phyloP scores from a whole-genome alignment of 805 yeast species.

The Yamadazyma tumulicola region DNA sequence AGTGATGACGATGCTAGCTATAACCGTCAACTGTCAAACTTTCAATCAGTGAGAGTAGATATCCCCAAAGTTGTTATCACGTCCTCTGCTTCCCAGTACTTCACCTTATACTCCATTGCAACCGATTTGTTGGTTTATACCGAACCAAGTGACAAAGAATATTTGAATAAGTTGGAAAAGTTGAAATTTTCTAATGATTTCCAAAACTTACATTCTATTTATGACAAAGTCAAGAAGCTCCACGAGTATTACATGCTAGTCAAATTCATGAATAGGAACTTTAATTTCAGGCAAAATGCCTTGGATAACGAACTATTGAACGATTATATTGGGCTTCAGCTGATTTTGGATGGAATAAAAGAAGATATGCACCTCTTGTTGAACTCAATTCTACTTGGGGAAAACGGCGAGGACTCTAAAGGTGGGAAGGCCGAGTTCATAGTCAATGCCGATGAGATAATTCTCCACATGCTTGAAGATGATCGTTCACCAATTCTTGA shows the following conservation, averaged over 20 bases:
- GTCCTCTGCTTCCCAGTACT: constrained; percentile 73
- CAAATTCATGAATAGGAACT: constrained; percentile 41
- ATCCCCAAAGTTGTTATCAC: constrained; percentile 65
- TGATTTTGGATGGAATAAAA: constrained; percentile 29
- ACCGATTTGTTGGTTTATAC: constrained; percentile 64
- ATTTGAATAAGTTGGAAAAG: constrained; percentile 60
- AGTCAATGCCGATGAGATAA: constrained; percentile 37
- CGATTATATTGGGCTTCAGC: constrained; percentile 37
- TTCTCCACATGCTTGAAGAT: constrained; percentile 39
- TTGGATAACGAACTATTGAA: constrained; percentile 48
- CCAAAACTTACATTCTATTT: constrained; percentile 51
- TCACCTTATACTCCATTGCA: constrained; percentile 58
- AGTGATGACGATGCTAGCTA: neutral
- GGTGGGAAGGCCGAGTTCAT: constrained; percentile 29
- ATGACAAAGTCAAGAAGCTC: constrained; percentile 43
- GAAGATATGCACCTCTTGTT: constrained; percentile 35
- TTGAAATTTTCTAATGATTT: constrained; percentile 68
- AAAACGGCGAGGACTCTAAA: constrained; percentile 15
- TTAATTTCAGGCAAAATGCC: constrained; percentile 45
- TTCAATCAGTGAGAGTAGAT: constrained; percentile 46
- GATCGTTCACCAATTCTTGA: constrained; percentile 38
- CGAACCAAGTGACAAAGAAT: constrained; percentile 62
- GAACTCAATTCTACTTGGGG: constrained; percentile 36
- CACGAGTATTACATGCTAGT: constrained; percentile 48
- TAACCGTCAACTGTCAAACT: no score